Evolutionary conservation across 352 stramenopile genomes (phyloP).

Genomic region (Pythium aquatile): DNA sequence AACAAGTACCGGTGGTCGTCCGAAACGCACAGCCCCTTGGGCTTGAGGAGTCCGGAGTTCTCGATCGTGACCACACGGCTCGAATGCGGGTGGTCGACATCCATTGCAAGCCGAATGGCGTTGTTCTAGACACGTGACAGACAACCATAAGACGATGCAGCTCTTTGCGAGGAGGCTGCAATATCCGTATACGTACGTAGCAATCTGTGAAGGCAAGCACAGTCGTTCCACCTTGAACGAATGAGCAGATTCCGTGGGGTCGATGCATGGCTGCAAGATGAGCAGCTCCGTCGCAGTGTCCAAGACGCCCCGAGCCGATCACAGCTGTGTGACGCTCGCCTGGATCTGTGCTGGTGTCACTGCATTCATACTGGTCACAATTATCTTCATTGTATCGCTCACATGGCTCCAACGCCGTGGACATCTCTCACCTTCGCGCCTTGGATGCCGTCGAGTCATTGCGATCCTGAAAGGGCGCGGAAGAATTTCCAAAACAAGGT

Average conservation of each 20-base stretch:
- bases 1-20: constrained; percentile 43
- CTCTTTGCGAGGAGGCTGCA: background rate
- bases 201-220: constrained; percentile 9
- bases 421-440: too few species aligned
- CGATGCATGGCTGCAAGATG: constrained; percentile 34
- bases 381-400: background rate
- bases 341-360: background rate
- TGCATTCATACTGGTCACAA: background rate
- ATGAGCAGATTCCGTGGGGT: constrained; percentile 34
- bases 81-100: background rate
- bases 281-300: constrained; percentile 32
- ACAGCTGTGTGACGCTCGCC: background rate
- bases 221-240: constrained; percentile 7
- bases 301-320: constrained; percentile 26
- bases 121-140: constrained; percentile 3
- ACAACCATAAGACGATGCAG: background rate
- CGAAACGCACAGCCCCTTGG: constrained; percentile 43
- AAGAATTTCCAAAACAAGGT: background rate
- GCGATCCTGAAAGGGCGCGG: background rate
- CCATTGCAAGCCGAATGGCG: background rate
- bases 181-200: background rate
- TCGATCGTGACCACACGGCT: constrained; percentile 18
- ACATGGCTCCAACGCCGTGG: background rate
- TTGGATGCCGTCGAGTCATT: background rate
- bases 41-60: constrained; percentile 37